Evolutionary conservation across 1,284 basidiomycete genomes (phyloP).

Genomic region (Vanrija sp.): DNA sequence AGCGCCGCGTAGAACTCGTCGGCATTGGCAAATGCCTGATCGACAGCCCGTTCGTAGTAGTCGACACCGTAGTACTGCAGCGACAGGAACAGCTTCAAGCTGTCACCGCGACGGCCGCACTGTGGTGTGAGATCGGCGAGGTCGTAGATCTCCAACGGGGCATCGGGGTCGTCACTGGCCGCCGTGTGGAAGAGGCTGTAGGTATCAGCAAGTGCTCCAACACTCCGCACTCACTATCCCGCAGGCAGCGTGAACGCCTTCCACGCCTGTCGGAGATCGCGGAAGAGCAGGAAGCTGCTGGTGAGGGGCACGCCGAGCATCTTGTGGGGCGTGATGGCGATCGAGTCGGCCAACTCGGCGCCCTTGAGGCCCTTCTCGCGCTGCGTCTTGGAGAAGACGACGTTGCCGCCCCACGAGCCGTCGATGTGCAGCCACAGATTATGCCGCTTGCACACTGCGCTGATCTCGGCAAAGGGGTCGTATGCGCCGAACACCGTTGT

Average conservation of each 20-base stretch:
- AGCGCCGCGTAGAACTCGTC: constrained; percentile 16
- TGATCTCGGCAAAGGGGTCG: constrained; percentile 41
- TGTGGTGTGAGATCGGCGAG: constrained; percentile 35
- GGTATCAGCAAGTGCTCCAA: background rate
- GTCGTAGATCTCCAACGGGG: constrained; percentile 25
- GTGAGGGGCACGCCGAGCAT: constrained; percentile 48
- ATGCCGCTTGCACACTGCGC: constrained; percentile 29
- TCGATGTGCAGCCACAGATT: constrained; percentile 48
- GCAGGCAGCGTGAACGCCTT: constrained; percentile 45
- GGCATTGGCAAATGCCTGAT: constrained; percentile 26
- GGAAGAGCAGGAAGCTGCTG: constrained; percentile 47
- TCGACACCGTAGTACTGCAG: constrained; percentile 45
- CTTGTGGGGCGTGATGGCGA: constrained; percentile 50
- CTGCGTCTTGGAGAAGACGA: constrained; percentile 36
- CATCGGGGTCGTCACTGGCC: constrained; percentile 15
- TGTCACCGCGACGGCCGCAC: constrained; percentile 48
- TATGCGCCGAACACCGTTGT: constrained; percentile 49
- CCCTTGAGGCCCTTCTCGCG: constrained; percentile 31
- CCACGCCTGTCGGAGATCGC: constrained; percentile 31
- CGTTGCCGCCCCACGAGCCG: constrained; percentile 48
- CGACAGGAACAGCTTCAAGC: constrained; percentile 48
- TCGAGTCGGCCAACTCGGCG: constrained; percentile 36
- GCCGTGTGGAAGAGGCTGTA: constrained; percentile 46
- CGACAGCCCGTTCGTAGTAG: constrained; percentile 38
- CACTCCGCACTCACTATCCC: constrained; percentile 32